Base-by-base conservation (phyloP, 2,329 filamentous ascomycete species). In the Aspergillus sp. region DNA sequence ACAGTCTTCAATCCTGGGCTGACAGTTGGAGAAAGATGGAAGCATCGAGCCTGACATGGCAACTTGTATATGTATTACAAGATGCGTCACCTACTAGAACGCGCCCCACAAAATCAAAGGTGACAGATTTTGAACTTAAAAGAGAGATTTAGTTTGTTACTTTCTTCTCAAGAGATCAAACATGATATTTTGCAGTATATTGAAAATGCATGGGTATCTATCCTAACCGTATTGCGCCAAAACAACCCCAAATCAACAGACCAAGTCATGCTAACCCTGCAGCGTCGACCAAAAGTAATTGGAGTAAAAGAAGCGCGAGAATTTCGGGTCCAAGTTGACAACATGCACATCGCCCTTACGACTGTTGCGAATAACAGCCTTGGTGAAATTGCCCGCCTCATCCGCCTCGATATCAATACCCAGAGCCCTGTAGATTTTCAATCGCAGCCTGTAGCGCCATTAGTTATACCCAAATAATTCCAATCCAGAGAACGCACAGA, bases 211-310 rank as follows among this genome's bases (percentile, higher is more conserved):
- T 46, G 51, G 54, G 66, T 63, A 64, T 67, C 62, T 66, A 59
- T 62, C 62, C 50, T 57, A 54, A 41, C 50, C 54, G n/a, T 52
- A 71, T 41, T 41, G 69, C 69, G 66, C 70, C 69, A 57, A 56
- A 41, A 41, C 34, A 41, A 41, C 15, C 13, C 11, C 34, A 5
- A 41, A 41, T 41, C 34, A 13, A 17, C 34, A 41, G 34, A 41
- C 11, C 34, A 59, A 50, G 34, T 53, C 45, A 57, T 28, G 54
- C 68, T 65, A 79, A 38, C 74, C 76, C 76, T 81, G 96, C 76
- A 97, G 83, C 31, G 89, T 94, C 71, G 92, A 85, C 95, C 95
- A 99, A 74, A 98, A 96, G 76, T 96, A 96, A 71, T 97, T 96
- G 23, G 93, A 92, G 72, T 97, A 97, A 74, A 96, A 97, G 76